Base-by-base conservation (phyloP, 108 stramenopile species). In the Cyclotella choctawhatcheeana region DNA sequence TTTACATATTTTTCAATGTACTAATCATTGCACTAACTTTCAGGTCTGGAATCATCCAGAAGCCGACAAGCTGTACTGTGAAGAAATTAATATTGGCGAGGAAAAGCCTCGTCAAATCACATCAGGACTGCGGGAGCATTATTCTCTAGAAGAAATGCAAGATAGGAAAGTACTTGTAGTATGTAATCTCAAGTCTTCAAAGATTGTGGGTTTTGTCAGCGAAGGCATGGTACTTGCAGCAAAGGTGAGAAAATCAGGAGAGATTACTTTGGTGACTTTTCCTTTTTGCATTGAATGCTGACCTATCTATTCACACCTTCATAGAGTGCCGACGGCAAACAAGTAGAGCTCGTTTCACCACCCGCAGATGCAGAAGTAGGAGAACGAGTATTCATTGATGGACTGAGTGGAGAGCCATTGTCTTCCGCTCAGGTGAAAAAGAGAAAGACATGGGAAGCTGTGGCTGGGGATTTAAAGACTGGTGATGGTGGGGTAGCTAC, bases 181-280 rank as follows among this genome's bases (percentile, higher is more conserved):
- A 7, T 96, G 95, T 85, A 97, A 97, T 66, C 82, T 96, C 40
- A 97, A 97, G 76, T 82, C 92, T 14, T 75, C 89, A 40, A 96
- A 95, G 58, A 93, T 97, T 78, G 84, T 94, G 32, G 95, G 90
- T 0, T 94, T 96, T 69, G 71, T 44, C 30, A 91, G 90, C 66
- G 84, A 91, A 58, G 95, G 95, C 20, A 96, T 96, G 94, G 94
- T 96, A 27, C 86, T 96, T 37, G 94, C 94, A 5, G 94, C 94
- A 25, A 93, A 92, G 69, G 81, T 74, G 61, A 34, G 77, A 61
- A n/a, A n/a, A n/a, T 37, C 0, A 44, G 2, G 30, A 12, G 37
- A 8, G 37, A 8, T 6, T 8, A 40, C 8, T 8, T 40, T 40
- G 37, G 12, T 8, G 37, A 40, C 12, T 6, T 40, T 12, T 40